A percentile compares a stretch with the other conserved stretches of the same genome.
Evolutionary conservation across 1,284 basidiomycete genomes (phyloP).

Genomic region (Hortiboletus rubellus): DNA sequence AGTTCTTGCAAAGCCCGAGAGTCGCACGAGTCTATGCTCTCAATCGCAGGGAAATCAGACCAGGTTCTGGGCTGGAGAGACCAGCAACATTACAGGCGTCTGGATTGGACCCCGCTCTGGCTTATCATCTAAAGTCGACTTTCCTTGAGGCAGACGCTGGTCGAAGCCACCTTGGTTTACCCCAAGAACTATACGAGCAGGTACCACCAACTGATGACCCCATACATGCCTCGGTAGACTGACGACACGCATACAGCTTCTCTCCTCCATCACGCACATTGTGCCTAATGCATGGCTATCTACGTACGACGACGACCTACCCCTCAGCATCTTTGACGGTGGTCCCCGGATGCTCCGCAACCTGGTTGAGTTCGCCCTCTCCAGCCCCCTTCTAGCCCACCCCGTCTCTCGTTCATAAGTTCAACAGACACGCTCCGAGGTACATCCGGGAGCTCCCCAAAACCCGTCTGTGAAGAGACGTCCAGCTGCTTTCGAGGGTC

Average conservation of each 20-base stretch:
- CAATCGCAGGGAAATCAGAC: conserved; percentile 14
- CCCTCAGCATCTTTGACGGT: conserved; percentile 21
- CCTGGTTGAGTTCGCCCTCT: conserved; percentile 43
- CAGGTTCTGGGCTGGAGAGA: conserved; percentile 7
- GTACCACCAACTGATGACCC: not conserved
- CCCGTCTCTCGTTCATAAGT: conserved; percentile 39
- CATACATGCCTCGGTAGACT: not conserved
- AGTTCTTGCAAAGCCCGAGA: conserved; percentile 6
- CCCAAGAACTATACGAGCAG: conserved; percentile 10
- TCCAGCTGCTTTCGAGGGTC: not conserved
- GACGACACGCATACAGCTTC: conserved; percentile 13
- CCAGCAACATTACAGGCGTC: conserved; percentile 30
- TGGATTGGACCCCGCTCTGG: conserved; percentile 19
- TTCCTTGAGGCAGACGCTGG: conserved; percentile 19
- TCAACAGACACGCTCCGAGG: conserved; percentile 25
- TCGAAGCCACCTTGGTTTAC: conserved; percentile 10
- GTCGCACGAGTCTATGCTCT: conserved; percentile 25
- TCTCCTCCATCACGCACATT: conserved; percentile 26
- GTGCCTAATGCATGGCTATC: conserved; percentile 33
- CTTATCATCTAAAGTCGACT: conserved; percentile 14
- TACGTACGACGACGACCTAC: conserved; percentile 37
- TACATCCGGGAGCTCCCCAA: not conserved
- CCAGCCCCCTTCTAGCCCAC: conserved; percentile 24
- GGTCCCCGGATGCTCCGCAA: conserved; percentile 40
- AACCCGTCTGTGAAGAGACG: not conserved